Evolutionary conservation across 2,329 filamentous ascomycete genomes (phyloP).

Genomic region (Triangularia verruculosa): DNA sequence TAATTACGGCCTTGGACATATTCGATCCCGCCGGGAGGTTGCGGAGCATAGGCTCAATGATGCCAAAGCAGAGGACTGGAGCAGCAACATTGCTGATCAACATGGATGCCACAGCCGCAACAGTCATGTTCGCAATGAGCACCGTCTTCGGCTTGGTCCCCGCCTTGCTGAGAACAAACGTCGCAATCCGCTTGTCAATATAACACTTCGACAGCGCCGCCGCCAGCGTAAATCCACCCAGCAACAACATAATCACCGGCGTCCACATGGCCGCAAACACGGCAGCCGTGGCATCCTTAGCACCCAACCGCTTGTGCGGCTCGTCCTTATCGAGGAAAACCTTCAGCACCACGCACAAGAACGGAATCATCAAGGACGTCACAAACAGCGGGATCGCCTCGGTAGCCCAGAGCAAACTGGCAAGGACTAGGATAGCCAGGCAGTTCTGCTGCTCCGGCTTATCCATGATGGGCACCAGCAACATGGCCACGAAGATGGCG

Average conservation of each 20-base stretch:
- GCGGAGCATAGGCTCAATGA: slow-evolving; percentile 94
- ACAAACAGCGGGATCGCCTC: slow-evolving; percentile 98
- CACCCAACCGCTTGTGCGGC: slow-evolving; percentile 67
- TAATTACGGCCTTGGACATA: slow-evolving; percentile 92
- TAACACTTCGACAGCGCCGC: slow-evolving; percentile 95
- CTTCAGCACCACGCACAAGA: slow-evolving; percentile 81
- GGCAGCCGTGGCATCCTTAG: slow-evolving; percentile 76
- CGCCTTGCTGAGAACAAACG: slow-evolving; percentile 92
- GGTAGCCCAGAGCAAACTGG: slow-evolving; percentile 93
- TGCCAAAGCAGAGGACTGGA: slow-evolving; percentile 93
- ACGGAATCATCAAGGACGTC: slow-evolving; percentile 89
- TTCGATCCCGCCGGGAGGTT: slow-evolving; percentile 85
- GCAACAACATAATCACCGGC: slow-evolving; percentile 94
- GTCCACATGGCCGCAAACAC: slow-evolving; percentile 99
- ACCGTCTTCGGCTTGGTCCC: slow-evolving; percentile 87
- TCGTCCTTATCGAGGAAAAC: slow-evolving; percentile 75
- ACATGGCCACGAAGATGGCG: slow-evolving; percentile 67
- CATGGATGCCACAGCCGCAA: slow-evolving; percentile 97
- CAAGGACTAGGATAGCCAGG: slow-evolving; percentile 86
- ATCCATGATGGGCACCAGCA: slow-evolving; percentile 78
- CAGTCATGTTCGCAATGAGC: slow-evolving; percentile 96
- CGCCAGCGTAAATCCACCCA: slow-evolving; percentile 93
- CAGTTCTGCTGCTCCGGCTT: slow-evolving; percentile 93
- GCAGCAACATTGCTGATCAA: slow-evolving; percentile 98
- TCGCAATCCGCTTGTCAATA: slow-evolving; percentile 96